These are phyloP conservation scores for Curvularia verruculosa DNA, from an alignment of 2,329 filamentous ascomycete species.

Conservation along the genomic window DNA sequence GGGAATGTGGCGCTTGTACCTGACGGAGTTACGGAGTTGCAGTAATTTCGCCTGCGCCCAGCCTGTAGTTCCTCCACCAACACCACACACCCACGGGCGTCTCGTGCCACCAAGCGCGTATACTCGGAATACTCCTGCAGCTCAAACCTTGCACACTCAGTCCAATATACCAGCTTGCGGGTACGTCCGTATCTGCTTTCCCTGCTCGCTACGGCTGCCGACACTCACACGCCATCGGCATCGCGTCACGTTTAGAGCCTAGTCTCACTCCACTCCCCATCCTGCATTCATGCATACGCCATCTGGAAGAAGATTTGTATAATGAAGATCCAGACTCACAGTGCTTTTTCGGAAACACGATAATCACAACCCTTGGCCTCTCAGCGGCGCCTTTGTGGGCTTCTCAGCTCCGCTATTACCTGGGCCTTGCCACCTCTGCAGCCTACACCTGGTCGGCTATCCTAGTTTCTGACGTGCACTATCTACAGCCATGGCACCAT, in stretches of 20 bases:
- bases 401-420: not conserved
- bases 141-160: not conserved
- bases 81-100: not conserved
- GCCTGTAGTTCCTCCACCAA: not conserved
- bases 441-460: slow-evolving; percentile 1
- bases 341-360: not conserved
- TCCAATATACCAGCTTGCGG: not conserved
- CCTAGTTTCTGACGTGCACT: slow-evolving; percentile 12
- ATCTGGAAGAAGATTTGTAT: not conserved
- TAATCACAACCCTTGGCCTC: not conserved
- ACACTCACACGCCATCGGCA: not conserved
- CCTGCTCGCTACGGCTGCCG: not conserved
- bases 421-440: not conserved
- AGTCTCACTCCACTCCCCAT: not conserved
- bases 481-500: slow-evolving; percentile 33
- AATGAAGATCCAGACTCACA: not conserved
- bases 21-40: not conserved
- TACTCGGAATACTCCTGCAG: not conserved
- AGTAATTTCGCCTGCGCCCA: slow-evolving; percentile 19
- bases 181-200: not conserved
- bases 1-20: slow-evolving; percentile 9
- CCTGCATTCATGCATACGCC: not conserved
- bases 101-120: not conserved
- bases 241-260: not conserved
- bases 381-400: not conserved